Percentiles rank a stretch among this genome's conserved stretches.
Conservation (phyloP, 768 basidiomycete species). For the Daedaleopsis sinensis region DNA sequence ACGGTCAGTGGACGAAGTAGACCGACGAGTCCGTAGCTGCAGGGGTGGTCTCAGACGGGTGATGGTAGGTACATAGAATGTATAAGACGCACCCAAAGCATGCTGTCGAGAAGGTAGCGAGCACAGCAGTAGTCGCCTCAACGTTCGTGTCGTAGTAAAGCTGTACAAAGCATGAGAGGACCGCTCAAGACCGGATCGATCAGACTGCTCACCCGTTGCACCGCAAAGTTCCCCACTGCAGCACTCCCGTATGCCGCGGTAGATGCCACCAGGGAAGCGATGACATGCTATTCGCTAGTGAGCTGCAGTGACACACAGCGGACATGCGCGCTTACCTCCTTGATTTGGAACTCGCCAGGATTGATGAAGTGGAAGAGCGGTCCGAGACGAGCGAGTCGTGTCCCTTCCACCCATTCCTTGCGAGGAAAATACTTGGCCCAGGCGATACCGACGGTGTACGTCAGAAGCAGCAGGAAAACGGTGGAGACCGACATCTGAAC, state of each 20-base stretch:
- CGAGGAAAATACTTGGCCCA: conserved; percentile 54
- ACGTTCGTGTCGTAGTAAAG: conserved; percentile 64
- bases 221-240: conserved; percentile 63
- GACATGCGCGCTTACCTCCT: conserved; percentile 47
- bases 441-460: conserved; percentile 50
- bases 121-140: conserved; percentile 54
- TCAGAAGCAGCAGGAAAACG: conserved; percentile 59
- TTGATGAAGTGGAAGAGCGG: conserved; percentile 52
- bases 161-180: conserved; percentile 30
- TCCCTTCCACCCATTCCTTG: conserved; percentile 45
- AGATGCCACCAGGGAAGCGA: conserved; percentile 57
- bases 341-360: conserved; percentile 57
- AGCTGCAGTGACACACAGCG: no score
- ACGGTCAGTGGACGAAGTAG: conserved; percentile 60
- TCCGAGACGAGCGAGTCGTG: conserved; percentile 43
- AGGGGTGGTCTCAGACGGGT: not conserved
- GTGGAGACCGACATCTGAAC: conserved; percentile 52
- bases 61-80: not conserved
- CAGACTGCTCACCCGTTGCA: conserved; percentile 47
- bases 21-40: conserved; percentile 62
- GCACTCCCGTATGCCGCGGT: conserved; percentile 56
- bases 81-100: conserved; percentile 53
- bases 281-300: conserved; percentile 47
- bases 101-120: conserved; percentile 65
- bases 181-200: not conserved